Conservation (phyloP, 2,329 filamentous ascomycete genomes). For the Monosporascus sp. region DNA sequence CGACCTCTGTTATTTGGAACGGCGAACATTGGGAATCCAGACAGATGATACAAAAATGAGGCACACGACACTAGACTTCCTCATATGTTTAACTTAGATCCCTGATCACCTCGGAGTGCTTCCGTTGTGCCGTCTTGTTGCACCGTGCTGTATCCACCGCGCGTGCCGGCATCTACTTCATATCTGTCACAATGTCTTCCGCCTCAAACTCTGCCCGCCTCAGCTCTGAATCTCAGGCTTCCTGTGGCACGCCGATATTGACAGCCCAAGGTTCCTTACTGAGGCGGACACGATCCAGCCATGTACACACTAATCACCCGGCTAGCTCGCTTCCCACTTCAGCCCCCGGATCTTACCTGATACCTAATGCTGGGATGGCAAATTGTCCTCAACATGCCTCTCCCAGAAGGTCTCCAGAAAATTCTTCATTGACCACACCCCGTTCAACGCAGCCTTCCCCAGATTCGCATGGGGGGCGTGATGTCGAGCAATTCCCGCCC, state of each 20-base stretch:
- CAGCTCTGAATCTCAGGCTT: constrained; percentile 23
- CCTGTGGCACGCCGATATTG: constrained; percentile 33
- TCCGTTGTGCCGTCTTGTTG: constrained; percentile 20
- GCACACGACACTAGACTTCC: constrained; percentile 22
- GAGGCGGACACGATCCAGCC: constrained; percentile 39
- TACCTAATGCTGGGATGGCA: constrained; percentile 51
- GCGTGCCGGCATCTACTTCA: constrained; percentile 19
- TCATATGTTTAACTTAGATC: constrained; percentile 20
- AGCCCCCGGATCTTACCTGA: constrained; percentile 42
- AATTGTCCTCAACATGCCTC: constrained; percentile 52
- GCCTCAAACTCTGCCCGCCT: constrained; percentile 24
- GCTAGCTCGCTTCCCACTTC: constrained; percentile 31
- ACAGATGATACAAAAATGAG: constrained; percentile 22
- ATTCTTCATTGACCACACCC: constrained; percentile 47
- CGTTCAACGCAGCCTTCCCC: constrained; percentile 64
- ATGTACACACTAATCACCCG: constrained; percentile 42
- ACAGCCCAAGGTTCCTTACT: constrained; percentile 34
- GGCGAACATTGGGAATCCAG: constrained; percentile 17
- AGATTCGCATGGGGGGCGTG: constrained; percentile 52
- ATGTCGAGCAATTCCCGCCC: constrained; percentile 45
- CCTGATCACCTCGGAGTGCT: constrained; percentile 5
- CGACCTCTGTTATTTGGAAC: constrained; percentile 11
- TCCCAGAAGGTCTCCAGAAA: constrained; percentile 51
- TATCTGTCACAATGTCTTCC: constrained; percentile 27
- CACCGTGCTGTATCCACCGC: constrained; percentile 17